phyloP scores from a whole-genome alignment of 768 basidiomycete genomes.

The Clavulina sp. region DNA sequence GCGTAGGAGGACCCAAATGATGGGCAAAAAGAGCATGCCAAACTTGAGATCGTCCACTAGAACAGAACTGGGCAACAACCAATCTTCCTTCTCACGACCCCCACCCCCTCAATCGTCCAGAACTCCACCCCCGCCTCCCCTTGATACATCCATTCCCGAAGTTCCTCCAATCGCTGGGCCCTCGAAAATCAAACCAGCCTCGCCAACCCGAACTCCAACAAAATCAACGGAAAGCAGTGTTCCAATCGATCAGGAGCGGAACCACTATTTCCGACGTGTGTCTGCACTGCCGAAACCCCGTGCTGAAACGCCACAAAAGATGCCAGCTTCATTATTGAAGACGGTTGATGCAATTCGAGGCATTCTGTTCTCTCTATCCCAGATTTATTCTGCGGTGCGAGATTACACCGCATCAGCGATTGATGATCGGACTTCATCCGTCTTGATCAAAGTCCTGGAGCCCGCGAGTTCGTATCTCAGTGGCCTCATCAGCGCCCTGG shows the following conservation, averaged over 20 bases:
- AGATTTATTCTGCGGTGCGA: slow-evolving; percentile 75
- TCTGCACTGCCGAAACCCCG: slow-evolving; percentile 40
- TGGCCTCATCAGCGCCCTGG: slow-evolving; percentile 71
- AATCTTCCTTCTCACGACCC: background rate
- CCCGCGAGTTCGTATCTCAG: slow-evolving; percentile 69
- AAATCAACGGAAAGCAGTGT: slow-evolving; percentile 8
- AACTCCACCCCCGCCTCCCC: background rate
- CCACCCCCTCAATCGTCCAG: background rate
- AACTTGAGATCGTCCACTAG: background rate
- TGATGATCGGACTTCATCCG: slow-evolving; percentile 64
- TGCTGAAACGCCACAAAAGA: slow-evolving; percentile 36
- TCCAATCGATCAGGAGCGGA: slow-evolving; percentile 60
- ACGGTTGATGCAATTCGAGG: slow-evolving; percentile 82
- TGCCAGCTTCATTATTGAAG: slow-evolving; percentile 49
- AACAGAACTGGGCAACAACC: background rate
- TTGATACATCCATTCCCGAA: background rate
- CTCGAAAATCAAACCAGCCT: background rate
- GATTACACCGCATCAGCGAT: slow-evolving; percentile 73
- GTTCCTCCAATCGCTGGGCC: background rate
- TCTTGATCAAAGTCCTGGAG: slow-evolving; percentile 70
- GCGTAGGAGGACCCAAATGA: too few species aligned
- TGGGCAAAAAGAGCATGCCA: background rate
- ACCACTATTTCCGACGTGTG: slow-evolving; percentile 88
- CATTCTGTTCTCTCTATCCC: slow-evolving; percentile 79
- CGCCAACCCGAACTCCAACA: slow-evolving; percentile 9